phyloP scores from a whole-genome alignment of 495 filamentous ascomycete species.

The Talaromyces nanjingensis region DNA sequence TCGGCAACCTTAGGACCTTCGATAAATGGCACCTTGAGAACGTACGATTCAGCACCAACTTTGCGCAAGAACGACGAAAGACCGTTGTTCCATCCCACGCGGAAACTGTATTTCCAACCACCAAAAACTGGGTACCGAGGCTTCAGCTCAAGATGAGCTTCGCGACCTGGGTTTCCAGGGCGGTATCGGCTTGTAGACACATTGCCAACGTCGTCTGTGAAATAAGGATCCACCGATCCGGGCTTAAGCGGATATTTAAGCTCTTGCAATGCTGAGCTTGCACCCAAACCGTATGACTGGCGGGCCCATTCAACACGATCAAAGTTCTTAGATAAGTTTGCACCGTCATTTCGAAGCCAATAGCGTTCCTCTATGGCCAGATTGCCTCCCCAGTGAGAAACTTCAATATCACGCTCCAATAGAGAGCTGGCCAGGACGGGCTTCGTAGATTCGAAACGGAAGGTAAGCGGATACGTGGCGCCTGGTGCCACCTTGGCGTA shows the following conservation, averaged over 20 bases:
- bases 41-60: slow-evolving; percentile 53
- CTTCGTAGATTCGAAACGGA: slow-evolving; percentile 94
- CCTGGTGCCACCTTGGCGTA: slow-evolving; percentile 67
- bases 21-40: slow-evolving; percentile 93
- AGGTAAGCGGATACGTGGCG: slow-evolving; percentile 59
- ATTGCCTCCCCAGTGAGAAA: slow-evolving; percentile 97
- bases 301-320: slow-evolving; percentile 69
- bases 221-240: slow-evolving; percentile 81
- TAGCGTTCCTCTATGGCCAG: slow-evolving; percentile 91
- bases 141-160: slow-evolving; percentile 80
- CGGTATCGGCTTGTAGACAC: slow-evolving; percentile 90
- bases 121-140: slow-evolving; percentile 92
- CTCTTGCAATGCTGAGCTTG: slow-evolving; percentile 71
- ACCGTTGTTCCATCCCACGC: slow-evolving; percentile 88
- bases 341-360: slow-evolving; percentile 78
- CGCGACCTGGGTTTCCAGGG: slow-evolving; percentile 55
- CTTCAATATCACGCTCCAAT: slow-evolving; percentile 84
- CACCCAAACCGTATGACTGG: slow-evolving; percentile 37
- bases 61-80: slow-evolving; percentile 67
- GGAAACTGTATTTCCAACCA: slow-evolving; percentile 96
- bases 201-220: slow-evolving; percentile 94
- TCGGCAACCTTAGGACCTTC: slow-evolving; percentile 83
- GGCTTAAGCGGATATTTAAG: slow-evolving; percentile 70
- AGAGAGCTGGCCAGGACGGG: slow-evolving; percentile 69
- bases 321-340: slow-evolving; percentile 77